Conservation (phyloP, 306 rosid genomes). For the cucumber (Cucumis sativus) region DNA sequence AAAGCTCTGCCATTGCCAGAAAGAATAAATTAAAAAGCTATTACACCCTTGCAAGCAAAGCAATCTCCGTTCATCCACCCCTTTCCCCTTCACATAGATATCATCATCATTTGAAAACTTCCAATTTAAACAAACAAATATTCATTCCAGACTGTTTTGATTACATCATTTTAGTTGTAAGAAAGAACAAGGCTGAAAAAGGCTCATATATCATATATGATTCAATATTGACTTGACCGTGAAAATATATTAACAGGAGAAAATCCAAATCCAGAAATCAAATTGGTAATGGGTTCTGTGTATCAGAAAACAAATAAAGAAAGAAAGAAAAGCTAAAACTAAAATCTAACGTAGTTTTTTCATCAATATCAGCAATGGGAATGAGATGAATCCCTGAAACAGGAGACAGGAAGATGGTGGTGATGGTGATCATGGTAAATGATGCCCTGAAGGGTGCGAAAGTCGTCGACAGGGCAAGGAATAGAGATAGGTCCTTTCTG, state of each 20-base stretch:
- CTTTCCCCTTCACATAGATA: neutral
- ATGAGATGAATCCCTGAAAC: conserved; percentile 52
- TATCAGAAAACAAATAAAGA: neutral
- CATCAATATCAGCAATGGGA: neutral
- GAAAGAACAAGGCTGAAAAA: neutral
- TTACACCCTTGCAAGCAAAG: neutral
- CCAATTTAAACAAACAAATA: neutral
- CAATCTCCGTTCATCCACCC: neutral
- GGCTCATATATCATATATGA: neutral
- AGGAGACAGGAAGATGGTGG: conserved; percentile 19
- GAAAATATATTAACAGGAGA: neutral
- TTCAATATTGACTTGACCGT: neutral
- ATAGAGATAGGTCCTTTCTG: conserved; percentile 82
- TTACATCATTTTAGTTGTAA: neutral
- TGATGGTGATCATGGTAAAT: conserved; percentile 21
- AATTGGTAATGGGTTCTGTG: neutral
- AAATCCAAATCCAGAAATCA: neutral
- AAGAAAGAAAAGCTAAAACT: neutral
- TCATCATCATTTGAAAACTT: neutral
- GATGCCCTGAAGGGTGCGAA: conserved; percentile 52
- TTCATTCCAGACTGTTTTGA: neutral
- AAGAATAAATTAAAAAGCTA: neutral
- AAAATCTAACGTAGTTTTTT: neutral
- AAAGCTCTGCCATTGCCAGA: neutral
- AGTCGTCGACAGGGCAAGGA: conserved; percentile 76